Percentiles rank a stretch among this genome's conserved stretches.
phyloP scores from a whole-genome alignment of 2,329 filamentous ascomycete genomes.

The Alternaria longipes region DNA sequence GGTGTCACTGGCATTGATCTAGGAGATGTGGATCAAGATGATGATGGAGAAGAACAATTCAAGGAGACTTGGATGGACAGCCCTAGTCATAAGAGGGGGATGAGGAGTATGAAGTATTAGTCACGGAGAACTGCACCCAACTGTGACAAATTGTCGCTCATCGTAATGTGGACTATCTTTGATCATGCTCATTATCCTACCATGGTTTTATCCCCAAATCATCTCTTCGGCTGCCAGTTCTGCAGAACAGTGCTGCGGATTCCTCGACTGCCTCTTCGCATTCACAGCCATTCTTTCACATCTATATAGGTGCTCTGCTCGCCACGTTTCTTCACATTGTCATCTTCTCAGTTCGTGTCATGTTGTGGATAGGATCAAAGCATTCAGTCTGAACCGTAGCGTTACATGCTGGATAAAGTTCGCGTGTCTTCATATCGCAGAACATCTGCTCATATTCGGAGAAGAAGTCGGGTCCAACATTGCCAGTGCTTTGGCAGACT shows the following conservation, averaged over 20 bases:
- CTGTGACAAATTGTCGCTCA: neutral
- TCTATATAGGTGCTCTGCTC: neutral
- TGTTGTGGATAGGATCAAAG: neutral
- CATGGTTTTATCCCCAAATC: too few relatives aligned
- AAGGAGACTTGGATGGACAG: constrained; percentile 42
- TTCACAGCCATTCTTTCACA: neutral
- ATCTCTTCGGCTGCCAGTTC: too few relatives aligned
- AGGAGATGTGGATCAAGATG: constrained; percentile 31
- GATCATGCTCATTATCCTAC: neutral
- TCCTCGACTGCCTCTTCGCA: neutral
- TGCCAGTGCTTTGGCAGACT: too few relatives aligned
- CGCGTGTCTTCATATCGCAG: neutral
- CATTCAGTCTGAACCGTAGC: neutral
- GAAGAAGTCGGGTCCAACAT: neutral
- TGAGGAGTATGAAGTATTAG: constrained; percentile 1
- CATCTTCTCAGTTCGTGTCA: neutral
- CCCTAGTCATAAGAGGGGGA: constrained; percentile 32
- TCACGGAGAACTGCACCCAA: neutral
- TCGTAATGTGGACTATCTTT: neutral
- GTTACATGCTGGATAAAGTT: neutral
- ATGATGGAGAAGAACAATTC: constrained; percentile 39
- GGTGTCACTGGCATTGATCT: constrained; percentile 18
- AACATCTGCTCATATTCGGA: neutral
- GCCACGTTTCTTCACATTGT: neutral
- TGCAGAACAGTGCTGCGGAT: too few relatives aligned